Conservation (phyloP, 805 yeast genomes). For the Scheffersomyces spartinae region DNA sequence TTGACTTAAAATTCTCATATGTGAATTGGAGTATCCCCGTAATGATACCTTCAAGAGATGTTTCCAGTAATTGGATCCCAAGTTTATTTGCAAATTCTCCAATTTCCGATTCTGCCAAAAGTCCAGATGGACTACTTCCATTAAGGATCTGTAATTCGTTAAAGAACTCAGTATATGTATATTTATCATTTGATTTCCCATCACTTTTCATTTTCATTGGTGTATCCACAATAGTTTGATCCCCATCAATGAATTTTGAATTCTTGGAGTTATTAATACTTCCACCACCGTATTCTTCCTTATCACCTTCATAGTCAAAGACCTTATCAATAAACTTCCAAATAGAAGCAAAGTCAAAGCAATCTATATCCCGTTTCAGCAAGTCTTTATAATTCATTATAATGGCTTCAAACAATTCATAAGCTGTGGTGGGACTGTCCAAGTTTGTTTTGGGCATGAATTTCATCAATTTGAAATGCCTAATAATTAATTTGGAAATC, state of each 20-base stretch:
- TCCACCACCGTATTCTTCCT: constrained; percentile 1
- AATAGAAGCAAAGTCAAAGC: constrained; percentile 17
- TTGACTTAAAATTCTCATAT: too few species aligned
- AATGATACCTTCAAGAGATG: constrained; percentile 9
- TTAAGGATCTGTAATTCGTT: too few species aligned
- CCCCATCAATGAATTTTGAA: constrained; percentile 4
- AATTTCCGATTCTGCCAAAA: constrained; percentile 8
- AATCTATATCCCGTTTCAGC: constrained; percentile 19
- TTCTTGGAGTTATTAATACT: constrained; percentile 2
- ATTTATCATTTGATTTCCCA: constrained; percentile 9
- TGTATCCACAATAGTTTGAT: constrained; percentile 21
- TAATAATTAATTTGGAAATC: constrained; percentile 17
- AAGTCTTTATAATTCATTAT: constrained; percentile 23
- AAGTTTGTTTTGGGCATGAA: constrained; percentile 17
- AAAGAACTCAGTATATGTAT: constrained; percentile 14
- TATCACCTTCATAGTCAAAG: constrained; percentile 11
- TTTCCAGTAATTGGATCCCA: too few species aligned
- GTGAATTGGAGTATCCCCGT: too few species aligned
- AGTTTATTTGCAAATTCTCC: too few species aligned
- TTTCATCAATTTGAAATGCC: constrained; percentile 21
- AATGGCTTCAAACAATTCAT: constrained; percentile 24
- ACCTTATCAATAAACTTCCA: constrained; percentile 24
- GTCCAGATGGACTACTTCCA: constrained; percentile 3
- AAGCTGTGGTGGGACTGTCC: constrained; percentile 17
- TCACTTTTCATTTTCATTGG: constrained; percentile 20